These are phyloP conservation scores for Ambrosia artemisiifolia DNA, from an alignment of 129 eudicot genomes.

Conservation along the genomic window DNA sequence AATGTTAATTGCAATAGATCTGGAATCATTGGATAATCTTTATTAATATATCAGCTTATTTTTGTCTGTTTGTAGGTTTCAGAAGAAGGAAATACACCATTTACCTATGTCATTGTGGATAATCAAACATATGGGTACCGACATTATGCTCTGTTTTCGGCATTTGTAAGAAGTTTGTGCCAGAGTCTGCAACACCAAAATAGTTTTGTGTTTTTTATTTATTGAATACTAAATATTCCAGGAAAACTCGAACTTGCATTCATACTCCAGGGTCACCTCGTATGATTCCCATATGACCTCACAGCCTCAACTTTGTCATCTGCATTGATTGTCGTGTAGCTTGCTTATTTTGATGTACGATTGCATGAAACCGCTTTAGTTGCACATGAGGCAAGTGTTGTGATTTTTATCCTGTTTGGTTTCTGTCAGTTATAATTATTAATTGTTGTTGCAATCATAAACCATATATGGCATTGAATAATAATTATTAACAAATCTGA, in stretches of 20 bases:
- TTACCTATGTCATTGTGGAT: slow-evolving; percentile 87
- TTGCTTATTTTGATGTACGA: slow-evolving; percentile 74
- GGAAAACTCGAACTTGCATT: slow-evolving; percentile 92
- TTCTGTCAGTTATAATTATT: neutral
- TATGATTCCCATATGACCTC: slow-evolving; percentile 75
- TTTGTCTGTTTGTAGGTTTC: slow-evolving; percentile 58
- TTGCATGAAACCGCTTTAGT: slow-evolving; percentile 73
- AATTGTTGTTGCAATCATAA: slow-evolving; percentile 3
- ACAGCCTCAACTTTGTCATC: slow-evolving; percentile 48
- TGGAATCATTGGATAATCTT: slow-evolving; percentile 1
- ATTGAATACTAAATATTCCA: slow-evolving; percentile 31
- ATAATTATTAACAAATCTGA: neutral
- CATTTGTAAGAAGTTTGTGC: slow-evolving; percentile 6
- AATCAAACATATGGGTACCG: slow-evolving; percentile 61
- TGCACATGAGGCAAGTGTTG: slow-evolving; percentile 70
- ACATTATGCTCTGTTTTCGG: neutral
- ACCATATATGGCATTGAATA: neutral
- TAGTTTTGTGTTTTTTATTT: neutral
- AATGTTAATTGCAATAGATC: neutral
- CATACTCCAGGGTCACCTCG: slow-evolving; percentile 88
- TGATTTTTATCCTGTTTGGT: neutral
- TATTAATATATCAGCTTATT: neutral
- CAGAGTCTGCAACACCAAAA: slow-evolving; percentile 4
- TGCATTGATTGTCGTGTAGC: slow-evolving; percentile 62
- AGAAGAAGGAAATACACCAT: slow-evolving; percentile 82